Evolutionary conservation across 2,329 filamentous ascomycete species (phyloP).

Genomic region (Aspergillus costaricaensis): DNA sequence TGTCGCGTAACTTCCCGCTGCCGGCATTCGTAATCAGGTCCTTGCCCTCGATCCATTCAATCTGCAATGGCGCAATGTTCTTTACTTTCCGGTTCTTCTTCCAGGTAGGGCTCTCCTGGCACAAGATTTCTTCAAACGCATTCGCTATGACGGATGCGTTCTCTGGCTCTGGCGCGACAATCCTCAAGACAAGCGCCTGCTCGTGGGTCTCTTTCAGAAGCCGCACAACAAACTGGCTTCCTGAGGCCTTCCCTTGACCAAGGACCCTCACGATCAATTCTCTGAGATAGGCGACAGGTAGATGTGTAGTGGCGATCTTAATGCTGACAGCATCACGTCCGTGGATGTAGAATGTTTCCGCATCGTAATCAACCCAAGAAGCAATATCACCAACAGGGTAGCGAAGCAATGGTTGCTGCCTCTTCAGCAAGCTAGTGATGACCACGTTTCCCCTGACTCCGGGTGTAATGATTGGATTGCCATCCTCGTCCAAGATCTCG

Average conservation of each 20-base stretch:
- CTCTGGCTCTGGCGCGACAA: too few species aligned
- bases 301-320: neutral
- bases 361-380: neutral
- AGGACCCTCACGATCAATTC: neutral
- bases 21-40: neutral
- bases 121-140: too few species aligned
- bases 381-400: neutral
- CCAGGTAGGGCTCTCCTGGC: too few species aligned
- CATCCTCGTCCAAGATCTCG: too few species aligned
- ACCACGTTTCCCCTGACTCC: neutral
- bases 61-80: neutral
- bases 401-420: neutral
- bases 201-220: too few species aligned
- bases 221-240: neutral
- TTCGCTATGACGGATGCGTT: too few species aligned
- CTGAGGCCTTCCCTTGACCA: neutral
- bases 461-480: too few species aligned
- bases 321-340: neutral
- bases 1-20: neutral
- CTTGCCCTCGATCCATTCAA: neutral
- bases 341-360: neutral
- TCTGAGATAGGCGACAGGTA: neutral
- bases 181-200: too few species aligned
- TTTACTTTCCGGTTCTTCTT: neutral
- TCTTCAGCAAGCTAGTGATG: neutral